These are phyloP conservation scores for Pichia occidentalis DNA, from an alignment of 805 yeast genomes.

Conservation along the genomic window DNA sequence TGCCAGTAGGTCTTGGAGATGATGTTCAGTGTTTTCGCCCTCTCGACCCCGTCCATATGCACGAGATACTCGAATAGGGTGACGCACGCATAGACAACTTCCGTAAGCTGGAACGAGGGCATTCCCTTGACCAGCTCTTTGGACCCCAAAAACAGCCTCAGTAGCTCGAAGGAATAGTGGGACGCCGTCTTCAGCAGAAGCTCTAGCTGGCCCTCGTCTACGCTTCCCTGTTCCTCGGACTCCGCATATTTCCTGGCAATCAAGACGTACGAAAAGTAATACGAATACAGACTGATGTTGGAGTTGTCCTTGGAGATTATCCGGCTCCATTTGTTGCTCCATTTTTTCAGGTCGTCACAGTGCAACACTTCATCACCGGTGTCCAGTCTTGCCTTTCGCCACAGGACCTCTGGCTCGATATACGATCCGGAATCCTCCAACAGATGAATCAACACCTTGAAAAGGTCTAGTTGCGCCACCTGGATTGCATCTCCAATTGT, in stretches of 20 bases:
- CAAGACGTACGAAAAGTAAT: constrained; percentile 41
- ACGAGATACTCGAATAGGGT: constrained; percentile 43
- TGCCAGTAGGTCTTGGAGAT: constrained; percentile 55
- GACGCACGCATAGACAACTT: constrained; percentile 48
- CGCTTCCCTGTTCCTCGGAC: constrained; percentile 1
- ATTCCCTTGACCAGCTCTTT: constrained; percentile 47
- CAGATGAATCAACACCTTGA: constrained; percentile 20
- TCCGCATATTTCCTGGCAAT: constrained; percentile 32
- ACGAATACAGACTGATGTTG: constrained; percentile 41
- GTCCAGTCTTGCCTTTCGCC: too few species aligned
- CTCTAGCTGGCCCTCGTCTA: not conserved
- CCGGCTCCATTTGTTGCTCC: constrained; percentile 42
- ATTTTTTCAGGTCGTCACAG: constrained; percentile 35
- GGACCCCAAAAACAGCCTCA: constrained; percentile 38
- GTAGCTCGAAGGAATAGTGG: constrained; percentile 37
- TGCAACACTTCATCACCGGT: constrained; percentile 17
- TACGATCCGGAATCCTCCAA: constrained; percentile 10
- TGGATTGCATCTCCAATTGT: constrained; percentile 51
- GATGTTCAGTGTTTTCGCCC: constrained; percentile 36
- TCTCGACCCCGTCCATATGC: constrained; percentile 34
- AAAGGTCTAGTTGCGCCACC: constrained; percentile 42
- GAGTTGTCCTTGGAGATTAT: constrained; percentile 43
- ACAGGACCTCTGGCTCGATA: too few species aligned
- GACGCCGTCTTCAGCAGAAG: constrained; percentile 35
- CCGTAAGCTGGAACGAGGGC: constrained; percentile 45